These are phyloP conservation scores for Fragaria iinumae DNA, from an alignment of 306 rosid species.

Conservation along the genomic window DNA sequence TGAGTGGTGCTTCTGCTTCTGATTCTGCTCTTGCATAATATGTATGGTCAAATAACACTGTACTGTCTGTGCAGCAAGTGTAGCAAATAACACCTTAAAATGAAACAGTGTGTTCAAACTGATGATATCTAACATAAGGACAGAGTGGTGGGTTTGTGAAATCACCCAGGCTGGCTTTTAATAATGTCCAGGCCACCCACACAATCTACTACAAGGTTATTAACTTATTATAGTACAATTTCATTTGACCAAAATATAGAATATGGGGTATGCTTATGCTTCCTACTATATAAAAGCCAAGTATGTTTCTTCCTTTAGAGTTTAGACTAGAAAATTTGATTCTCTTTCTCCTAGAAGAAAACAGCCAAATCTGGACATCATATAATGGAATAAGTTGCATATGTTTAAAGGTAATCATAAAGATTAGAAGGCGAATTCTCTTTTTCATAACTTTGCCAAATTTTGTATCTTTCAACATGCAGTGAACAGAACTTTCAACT, in stretches of 20 bases:
- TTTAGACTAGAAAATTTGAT: background rate
- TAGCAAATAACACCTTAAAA: background rate
- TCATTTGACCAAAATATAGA: background rate
- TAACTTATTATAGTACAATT: background rate
- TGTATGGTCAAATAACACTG: background rate
- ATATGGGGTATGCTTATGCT: background rate
- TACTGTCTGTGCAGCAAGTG: background rate
- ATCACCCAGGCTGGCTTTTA: background rate
- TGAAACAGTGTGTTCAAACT: background rate
- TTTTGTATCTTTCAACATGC: background rate
- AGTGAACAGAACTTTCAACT: background rate
- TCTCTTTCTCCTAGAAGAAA: background rate
- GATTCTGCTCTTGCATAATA: background rate
- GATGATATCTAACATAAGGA: background rate
- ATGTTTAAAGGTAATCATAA: background rate
- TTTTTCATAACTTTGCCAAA: background rate
- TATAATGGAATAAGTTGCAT: background rate
- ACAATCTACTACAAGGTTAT: background rate
- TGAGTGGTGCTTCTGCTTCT: background rate
- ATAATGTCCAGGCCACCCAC: constrained; percentile 8
- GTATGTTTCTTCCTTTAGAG: background rate
- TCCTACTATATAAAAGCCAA: background rate
- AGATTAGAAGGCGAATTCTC: background rate
- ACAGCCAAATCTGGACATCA: background rate
- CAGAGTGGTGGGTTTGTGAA: constrained; percentile 10